Evolutionary conservation across 441 rosid genomes (phyloP).

Genomic region (Jatropha podagrica): DNA sequence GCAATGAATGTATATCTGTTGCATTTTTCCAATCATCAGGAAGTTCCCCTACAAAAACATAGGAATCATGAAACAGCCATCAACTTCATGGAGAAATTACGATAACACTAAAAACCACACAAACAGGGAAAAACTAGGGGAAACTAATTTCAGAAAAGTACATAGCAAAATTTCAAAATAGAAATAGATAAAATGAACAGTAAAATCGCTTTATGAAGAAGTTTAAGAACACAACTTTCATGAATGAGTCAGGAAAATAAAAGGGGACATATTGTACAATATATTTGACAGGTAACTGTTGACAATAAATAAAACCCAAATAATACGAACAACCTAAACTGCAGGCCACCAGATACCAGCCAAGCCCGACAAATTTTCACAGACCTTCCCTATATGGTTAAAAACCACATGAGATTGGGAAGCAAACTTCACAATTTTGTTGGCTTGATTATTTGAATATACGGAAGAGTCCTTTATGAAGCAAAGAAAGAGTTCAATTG

Average conservation of each 20-base stretch:
- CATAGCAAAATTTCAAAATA: background rate
- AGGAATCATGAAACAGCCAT: slow-evolving; percentile 1
- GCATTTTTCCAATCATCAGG: slow-evolving; percentile 68
- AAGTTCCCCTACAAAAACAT: slow-evolving; percentile 54
- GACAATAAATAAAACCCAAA: background rate
- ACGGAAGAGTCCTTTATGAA: background rate
- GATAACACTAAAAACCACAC: background rate
- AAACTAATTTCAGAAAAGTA: background rate
- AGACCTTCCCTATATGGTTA: background rate
- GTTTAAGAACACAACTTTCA: background rate
- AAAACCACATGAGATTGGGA: background rate
- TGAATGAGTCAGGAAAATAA: background rate
- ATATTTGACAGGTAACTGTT: no score
- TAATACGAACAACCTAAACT: background rate
- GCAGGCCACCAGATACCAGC: background rate
- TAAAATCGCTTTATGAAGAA: background rate
- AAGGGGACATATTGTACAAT: no score
- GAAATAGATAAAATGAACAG: background rate
- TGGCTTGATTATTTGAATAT: background rate
- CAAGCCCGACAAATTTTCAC: background rate
- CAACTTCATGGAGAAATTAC: background rate
- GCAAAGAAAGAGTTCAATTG: no score
- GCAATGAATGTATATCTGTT: slow-evolving; percentile 56
- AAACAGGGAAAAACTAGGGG: background rate
- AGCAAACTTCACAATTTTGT: background rate